A percentile compares a stretch with the other conserved stretches of the same genome.
These are phyloP conservation scores for Microdochium paspali DNA, from an alignment of 2,329 filamentous ascomycete genomes.

Conservation along the genomic window DNA sequence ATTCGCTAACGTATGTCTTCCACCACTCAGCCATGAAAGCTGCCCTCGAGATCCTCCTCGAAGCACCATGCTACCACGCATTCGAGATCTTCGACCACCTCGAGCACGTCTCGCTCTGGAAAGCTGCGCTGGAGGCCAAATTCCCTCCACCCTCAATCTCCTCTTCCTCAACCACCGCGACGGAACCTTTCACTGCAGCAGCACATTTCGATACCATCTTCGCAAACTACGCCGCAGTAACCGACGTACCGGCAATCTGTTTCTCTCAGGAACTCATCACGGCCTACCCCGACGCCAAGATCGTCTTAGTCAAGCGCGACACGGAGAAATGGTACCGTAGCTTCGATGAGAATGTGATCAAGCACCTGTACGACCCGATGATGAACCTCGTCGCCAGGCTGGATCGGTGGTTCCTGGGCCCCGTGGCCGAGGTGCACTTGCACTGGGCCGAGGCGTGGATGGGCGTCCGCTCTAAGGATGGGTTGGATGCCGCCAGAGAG, in stretches of 20 bases:
- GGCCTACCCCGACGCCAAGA: constrained; percentile 12
- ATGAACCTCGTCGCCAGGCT: background rate
- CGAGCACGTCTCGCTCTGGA: background rate
- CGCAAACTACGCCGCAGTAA: constrained; percentile 9
- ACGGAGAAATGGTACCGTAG: constrained; percentile 13
- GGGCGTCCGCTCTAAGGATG: constrained; percentile 4
- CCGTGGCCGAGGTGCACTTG: constrained; percentile 13
- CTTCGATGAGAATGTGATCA: constrained; percentile 10
- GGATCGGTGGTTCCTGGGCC: background rate
- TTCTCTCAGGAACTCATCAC: constrained; percentile 9
- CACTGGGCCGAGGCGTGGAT: constrained; percentile 10
- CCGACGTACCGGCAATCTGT: constrained; percentile 8
- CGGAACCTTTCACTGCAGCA: background rate
- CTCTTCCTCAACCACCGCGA: background rate
- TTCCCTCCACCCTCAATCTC: background rate
- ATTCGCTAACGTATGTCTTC: background rate
- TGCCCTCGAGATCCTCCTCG: background rate
- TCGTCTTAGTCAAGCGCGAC: constrained; percentile 12
- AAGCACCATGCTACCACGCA: background rate
- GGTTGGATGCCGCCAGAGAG: background rate
- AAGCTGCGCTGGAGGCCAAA: background rate
- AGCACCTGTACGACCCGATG: constrained; percentile 6
- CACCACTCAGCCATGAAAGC: background rate
- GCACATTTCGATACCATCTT: constrained; percentile 6
- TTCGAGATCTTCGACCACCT: background rate